Evolutionary conservation across 2,329 filamentous ascomycete species (phyloP).

Genomic region (Colletotrichum musicola): DNA sequence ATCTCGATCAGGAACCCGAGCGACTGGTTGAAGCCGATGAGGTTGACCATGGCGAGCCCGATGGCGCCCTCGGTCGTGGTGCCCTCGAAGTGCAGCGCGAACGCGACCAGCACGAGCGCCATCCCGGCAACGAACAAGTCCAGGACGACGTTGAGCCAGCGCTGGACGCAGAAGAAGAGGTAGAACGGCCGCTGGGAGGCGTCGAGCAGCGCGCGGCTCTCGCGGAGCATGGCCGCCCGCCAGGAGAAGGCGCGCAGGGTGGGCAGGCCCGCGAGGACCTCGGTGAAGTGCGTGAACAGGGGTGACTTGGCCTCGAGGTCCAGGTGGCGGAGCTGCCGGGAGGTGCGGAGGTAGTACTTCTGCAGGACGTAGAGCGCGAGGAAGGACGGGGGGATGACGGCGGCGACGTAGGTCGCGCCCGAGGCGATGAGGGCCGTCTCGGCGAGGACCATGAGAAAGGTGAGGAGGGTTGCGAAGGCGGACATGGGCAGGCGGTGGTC

Average conservation of each 20-base stretch:
- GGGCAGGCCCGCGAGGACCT: constrained; percentile 59
- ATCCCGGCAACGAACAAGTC: constrained; percentile 63
- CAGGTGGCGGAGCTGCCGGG: constrained; percentile 65
- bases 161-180: constrained; percentile 61
- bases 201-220: constrained; percentile 54
- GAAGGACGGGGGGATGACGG: constrained; percentile 57
- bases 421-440: constrained; percentile 59
- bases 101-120: constrained; percentile 61
- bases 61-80: constrained; percentile 46
- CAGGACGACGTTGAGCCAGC: constrained; percentile 62
- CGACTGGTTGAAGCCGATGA: constrained; percentile 47
- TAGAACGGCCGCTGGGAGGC: constrained; percentile 63
- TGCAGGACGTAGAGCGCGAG: constrained; percentile 59
- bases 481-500: constrained; percentile 53
- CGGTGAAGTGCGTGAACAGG: constrained; percentile 64
- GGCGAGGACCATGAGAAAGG: constrained; percentile 51
- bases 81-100: constrained; percentile 51
- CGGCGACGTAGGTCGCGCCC: constrained; percentile 57
- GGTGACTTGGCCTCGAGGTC: constrained; percentile 65
- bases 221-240: constrained; percentile 53
- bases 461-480: constrained; percentile 13
- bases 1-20: constrained; percentile 48
- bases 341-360: constrained; percentile 67
- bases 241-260: constrained; percentile 66
- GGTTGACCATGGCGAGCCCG: constrained; percentile 46